Conservation (phyloP, 305 asterid species). For the Fraxinus xanthoxyloides region DNA sequence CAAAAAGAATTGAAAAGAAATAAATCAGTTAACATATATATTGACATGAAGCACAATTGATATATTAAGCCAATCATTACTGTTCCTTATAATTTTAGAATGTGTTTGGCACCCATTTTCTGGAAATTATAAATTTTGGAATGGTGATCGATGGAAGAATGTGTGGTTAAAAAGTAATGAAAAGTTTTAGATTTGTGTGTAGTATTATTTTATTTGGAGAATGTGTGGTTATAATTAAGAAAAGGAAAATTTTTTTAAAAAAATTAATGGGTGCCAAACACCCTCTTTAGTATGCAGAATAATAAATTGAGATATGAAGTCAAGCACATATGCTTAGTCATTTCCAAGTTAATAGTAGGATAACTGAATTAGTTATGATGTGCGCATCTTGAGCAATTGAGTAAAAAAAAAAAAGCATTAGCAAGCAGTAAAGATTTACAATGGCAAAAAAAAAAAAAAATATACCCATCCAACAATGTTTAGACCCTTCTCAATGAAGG, state of each 20-base stretch:
- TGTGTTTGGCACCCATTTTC: too few relatives aligned
- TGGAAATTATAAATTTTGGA: too few relatives aligned
- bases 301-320: not conserved
- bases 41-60: not conserved
- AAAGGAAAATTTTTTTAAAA: too few relatives aligned
- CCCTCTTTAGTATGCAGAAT: too few relatives aligned
- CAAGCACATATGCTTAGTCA: not conserved
- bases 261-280: too few relatives aligned
- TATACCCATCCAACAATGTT: conserved; percentile 97
- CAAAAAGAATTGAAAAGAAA: conserved; percentile 17
- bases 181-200: too few relatives aligned
- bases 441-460: not conserved
- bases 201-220: too few relatives aligned
- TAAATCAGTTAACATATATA: not conserved
- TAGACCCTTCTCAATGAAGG: conserved; percentile 94
- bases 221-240: too few relatives aligned
- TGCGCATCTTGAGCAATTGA: not conserved
- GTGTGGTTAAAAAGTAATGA: too few relatives aligned
- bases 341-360: not conserved
- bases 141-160: too few relatives aligned
- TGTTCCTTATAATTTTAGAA: not conserved
- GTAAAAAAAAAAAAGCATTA: not conserved
- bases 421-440: not conserved
- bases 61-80: not conserved
- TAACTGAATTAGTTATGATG: not conserved